phyloP scores from a whole-genome alignment of 2,329 filamentous ascomycete genomes.

The Sporothrix brunneoviolacea region DNA sequence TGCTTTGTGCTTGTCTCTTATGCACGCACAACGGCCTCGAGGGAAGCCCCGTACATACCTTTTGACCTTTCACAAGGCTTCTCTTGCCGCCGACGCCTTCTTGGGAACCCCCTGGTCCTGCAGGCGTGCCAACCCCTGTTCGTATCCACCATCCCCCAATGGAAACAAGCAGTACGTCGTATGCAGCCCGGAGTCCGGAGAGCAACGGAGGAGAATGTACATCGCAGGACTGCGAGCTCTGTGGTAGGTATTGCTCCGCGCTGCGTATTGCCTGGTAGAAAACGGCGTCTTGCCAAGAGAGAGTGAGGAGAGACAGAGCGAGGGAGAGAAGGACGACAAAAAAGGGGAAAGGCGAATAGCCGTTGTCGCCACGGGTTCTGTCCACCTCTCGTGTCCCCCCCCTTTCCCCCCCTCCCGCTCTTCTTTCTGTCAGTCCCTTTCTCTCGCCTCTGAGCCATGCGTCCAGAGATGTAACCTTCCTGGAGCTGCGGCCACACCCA shows the following conservation, averaged over 20 bases:
- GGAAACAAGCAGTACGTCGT: not conserved
- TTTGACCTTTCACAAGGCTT: constrained; percentile 35
- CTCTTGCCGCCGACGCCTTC: constrained; percentile 34
- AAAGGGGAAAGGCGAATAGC: not conserved
- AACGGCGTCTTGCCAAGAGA: not conserved
- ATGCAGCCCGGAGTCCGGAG: no score
- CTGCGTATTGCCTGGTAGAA: no score
- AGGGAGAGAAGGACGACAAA: not conserved
- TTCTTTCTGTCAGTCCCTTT: not conserved
- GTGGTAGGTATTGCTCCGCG: no score
- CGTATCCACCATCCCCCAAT: not conserved
- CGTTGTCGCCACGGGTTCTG: not conserved
- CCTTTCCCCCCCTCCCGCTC: not conserved
- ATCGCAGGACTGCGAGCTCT: no score
- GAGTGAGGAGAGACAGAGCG: not conserved
- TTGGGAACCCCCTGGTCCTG: constrained; percentile 12
- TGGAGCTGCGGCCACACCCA: not conserved
- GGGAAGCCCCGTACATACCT: not conserved
- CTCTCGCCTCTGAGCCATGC: not conserved
- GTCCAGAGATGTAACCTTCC: constrained; percentile 4
- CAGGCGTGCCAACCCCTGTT: constrained; percentile 5
- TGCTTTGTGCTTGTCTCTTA: not conserved
- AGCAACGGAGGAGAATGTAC: no score
- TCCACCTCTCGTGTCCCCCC: not conserved
- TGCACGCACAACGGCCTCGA: constrained; percentile 6